Percentiles rank a stretch among this genome's conserved stretches.
phyloP scores from a whole-genome alignment of 441 rosid genomes.

The Mallotus japonicus region DNA sequence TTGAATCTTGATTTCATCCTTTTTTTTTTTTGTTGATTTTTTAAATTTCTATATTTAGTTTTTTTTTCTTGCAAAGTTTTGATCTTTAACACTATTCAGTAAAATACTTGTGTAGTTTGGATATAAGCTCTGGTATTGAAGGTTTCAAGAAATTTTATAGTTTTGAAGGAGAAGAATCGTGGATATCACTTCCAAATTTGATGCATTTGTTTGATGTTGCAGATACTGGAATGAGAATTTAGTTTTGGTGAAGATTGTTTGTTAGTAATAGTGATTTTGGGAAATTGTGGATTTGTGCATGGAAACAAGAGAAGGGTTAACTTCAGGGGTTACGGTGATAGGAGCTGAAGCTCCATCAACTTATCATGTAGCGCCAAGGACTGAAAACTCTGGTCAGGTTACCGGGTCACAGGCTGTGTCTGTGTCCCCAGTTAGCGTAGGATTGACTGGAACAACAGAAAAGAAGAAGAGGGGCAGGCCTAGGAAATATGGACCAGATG shows the following conservation, averaged over 20 bases:
- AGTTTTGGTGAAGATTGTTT: constrained; percentile 16
- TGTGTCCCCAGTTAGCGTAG: constrained; percentile 35
- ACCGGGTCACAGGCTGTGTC: constrained; percentile 35
- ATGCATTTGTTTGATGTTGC: constrained; percentile 19
- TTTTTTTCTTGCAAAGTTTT: constrained; percentile 2
- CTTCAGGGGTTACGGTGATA: constrained; percentile 74
- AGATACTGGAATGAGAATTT: constrained; percentile 31
- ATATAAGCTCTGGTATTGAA: neutral
- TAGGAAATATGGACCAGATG: constrained; percentile 86
- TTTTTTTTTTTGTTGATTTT: neutral
- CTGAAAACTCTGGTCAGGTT: constrained; percentile 54
- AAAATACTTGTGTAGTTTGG: neutral
- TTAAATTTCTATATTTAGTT: neutral
- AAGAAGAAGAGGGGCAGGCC: constrained; percentile 97
- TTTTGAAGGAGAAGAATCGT: neutral
- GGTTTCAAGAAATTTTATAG: neutral
- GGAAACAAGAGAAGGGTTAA: constrained; percentile 70
- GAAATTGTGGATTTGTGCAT: constrained; percentile 32
- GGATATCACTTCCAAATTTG: neutral
- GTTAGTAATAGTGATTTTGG: constrained; percentile 16
- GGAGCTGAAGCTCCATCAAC: constrained; percentile 88
- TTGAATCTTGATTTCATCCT: neutral
- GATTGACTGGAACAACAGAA: constrained; percentile 38
- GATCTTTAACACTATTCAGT: constrained; percentile 17
- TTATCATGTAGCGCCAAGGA: constrained; percentile 71